Evolutionary conservation across 768 basidiomycete species (phyloP).

Genomic region (Phanerochaete carnosa): DNA sequence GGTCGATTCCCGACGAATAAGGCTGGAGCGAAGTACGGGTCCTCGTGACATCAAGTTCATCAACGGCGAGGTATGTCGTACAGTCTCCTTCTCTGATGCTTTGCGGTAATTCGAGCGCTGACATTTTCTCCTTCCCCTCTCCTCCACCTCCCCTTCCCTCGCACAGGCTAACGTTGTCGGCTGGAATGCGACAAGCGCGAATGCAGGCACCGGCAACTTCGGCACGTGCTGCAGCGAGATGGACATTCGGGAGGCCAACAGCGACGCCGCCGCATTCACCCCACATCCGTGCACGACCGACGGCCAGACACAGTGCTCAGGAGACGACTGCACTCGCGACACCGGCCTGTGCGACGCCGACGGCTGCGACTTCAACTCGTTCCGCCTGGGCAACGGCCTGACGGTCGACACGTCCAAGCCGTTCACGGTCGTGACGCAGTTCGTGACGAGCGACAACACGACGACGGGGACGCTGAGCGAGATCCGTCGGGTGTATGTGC

Average conservation of each 20-base stretch:
- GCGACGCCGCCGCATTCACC: too few species aligned
- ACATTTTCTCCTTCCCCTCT: neutral
- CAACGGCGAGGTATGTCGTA: constrained; percentile 42
- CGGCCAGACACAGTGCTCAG: constrained; percentile 41
- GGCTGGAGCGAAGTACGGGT: constrained; percentile 45
- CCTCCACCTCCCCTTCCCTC: neutral
- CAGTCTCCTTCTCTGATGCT: neutral
- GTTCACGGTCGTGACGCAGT: too few species aligned
- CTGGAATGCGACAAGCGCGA: constrained; percentile 41
- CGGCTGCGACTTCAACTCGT: too few species aligned
- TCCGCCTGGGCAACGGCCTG: too few species aligned
- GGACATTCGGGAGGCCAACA: constrained; percentile 61
- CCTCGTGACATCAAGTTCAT: constrained; percentile 61
- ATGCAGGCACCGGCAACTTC: too few species aligned
- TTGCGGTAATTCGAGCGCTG: neutral
- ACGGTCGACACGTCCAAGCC: too few species aligned
- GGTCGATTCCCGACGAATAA: constrained; percentile 48
- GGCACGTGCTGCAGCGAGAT: constrained; percentile 58
- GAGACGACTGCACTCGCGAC: constrained; percentile 41
- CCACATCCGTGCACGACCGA: constrained; percentile 45
- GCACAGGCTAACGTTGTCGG: constrained; percentile 44
- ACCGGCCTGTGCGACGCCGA: too few species aligned
- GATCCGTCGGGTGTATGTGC: constrained; percentile 54
- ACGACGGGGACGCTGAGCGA: too few species aligned
- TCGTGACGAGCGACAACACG: too few species aligned